These are phyloP conservation scores for Monosporascus sp. DNA, from an alignment of 2,329 filamentous ascomycete species.

Conservation along the genomic window DNA sequence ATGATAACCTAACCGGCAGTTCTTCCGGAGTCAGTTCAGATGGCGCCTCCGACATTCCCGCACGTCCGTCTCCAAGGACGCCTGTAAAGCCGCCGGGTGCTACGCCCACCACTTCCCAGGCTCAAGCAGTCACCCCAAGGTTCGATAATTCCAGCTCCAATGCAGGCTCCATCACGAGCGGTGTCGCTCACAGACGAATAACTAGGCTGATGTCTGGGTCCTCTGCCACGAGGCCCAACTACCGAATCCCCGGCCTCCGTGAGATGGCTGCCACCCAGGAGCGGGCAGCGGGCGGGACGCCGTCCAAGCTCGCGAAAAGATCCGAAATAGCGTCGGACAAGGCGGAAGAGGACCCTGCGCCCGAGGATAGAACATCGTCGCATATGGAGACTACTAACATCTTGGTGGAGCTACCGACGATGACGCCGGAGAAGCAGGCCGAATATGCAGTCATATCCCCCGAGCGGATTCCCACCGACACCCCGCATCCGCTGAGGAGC, in stretches of 20 bases:
- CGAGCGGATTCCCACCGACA: not conserved
- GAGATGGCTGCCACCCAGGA: not conserved
- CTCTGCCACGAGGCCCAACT: not conserved
- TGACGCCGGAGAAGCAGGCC: conserved; percentile 5
- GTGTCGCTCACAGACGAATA: conserved; percentile 3
- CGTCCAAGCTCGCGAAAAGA: not conserved
- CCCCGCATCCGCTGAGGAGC: conserved; percentile 4
- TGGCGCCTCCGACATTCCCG: conserved; percentile 3
- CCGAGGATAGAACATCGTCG: not conserved
- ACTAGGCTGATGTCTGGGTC: conserved; percentile 1
- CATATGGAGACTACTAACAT: conserved; percentile 1
- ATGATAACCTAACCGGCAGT: not conserved
- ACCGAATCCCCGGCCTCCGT: not conserved
- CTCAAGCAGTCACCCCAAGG: not conserved
- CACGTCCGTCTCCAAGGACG: not conserved
- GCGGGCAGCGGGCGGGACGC: not conserved
- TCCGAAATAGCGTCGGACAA: not conserved
- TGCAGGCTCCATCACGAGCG: conserved; percentile 1
- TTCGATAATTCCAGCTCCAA: conserved; percentile 2
- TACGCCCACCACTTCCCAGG: not conserved
- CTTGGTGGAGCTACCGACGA: conserved; percentile 10
- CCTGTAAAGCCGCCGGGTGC: not conserved
- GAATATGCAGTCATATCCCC: conserved; percentile 3
- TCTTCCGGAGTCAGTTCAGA: conserved; percentile 4
- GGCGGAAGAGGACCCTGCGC: not conserved